A percentile compares a stretch with the other conserved stretches of the same genome.
phyloP scores from a whole-genome alignment of 352 stramenopile species.

The Detonula confervacea region DNA sequence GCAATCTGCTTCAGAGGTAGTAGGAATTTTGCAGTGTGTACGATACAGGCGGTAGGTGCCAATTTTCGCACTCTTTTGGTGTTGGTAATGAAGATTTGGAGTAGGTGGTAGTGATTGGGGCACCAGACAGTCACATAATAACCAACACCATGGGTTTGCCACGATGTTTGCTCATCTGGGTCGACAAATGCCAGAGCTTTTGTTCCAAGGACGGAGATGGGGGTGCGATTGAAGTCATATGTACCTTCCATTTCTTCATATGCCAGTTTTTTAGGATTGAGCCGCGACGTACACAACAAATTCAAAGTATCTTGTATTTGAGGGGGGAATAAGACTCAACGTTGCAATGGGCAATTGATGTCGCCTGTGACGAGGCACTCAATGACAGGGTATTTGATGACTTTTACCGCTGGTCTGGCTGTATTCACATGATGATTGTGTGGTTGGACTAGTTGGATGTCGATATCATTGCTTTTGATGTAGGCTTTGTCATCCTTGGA shows the following conservation, averaged over 20 bases:
- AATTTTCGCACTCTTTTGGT: too few relatives aligned
- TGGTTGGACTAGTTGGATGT: slow-evolving; percentile 35
- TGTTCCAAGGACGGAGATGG: slow-evolving; percentile 12
- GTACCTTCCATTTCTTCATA: slow-evolving; percentile 34
- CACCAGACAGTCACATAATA: too few relatives aligned
- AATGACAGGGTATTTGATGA: slow-evolving; percentile 64
- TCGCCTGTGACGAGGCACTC: too few relatives aligned
- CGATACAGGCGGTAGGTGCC: too few relatives aligned
- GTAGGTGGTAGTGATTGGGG: too few relatives aligned
- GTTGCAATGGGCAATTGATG: too few relatives aligned
- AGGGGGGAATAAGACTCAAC: slow-evolving; percentile 36
- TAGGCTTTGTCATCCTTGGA: background rate
- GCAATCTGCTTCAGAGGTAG: too few relatives aligned
- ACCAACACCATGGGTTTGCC: background rate
- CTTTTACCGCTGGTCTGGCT: slow-evolving; percentile 48
- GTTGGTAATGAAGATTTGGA: too few relatives aligned
- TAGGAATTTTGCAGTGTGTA: too few relatives aligned
- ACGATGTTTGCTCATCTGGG: slow-evolving; percentile 14
- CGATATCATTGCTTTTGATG: too few relatives aligned
- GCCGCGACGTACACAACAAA: slow-evolving; percentile 25
- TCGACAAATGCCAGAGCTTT: slow-evolving; percentile 16
- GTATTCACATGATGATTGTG: slow-evolving; percentile 40
- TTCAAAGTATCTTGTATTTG: slow-evolving; percentile 55
- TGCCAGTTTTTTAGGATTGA: slow-evolving; percentile 36
- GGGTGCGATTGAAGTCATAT: slow-evolving; percentile 40